These are phyloP conservation scores for Fraxinus excelsior DNA, from an alignment of 257 asterid genomes.

Conservation along the genomic window DNA sequence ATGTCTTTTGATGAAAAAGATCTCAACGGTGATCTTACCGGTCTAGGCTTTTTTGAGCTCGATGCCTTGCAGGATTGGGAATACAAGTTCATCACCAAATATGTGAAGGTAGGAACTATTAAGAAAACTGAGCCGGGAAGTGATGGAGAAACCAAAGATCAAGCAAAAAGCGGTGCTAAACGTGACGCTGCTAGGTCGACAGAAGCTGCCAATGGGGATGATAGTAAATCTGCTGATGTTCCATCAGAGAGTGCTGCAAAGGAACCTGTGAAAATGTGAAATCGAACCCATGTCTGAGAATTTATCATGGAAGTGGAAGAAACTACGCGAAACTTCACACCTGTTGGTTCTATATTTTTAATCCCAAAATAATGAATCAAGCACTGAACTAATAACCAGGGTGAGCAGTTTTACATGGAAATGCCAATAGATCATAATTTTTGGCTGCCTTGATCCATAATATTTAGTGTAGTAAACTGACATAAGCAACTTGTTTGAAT, in stretches of 20 bases:
- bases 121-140: slow-evolving; percentile 50
- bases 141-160: slow-evolving; percentile 43
- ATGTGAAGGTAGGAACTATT: slow-evolving; percentile 89
- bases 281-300: neutral
- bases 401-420: neutral
- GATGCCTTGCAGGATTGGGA: slow-evolving; percentile 98
- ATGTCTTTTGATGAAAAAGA: slow-evolving; percentile 85
- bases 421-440: too few relatives aligned
- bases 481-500: neutral
- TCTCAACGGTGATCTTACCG: slow-evolving; percentile 71
- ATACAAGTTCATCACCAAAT: slow-evolving; percentile 96
- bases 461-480: too few relatives aligned
- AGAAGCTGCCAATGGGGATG: slow-evolving; percentile 20
- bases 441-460: slow-evolving; percentile 14
- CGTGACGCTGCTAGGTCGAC: slow-evolving; percentile 38
- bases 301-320: neutral
- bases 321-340: neutral
- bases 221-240: slow-evolving; percentile 24
- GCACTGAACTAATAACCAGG: slow-evolving; percentile 11
- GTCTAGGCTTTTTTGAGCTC: slow-evolving; percentile 84
- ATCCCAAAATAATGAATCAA: neutral
- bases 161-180: slow-evolving; percentile 35
- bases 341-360: neutral
- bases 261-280: too few relatives aligned
- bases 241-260: neutral